Conservation (phyloP, 495 filamentous ascomycete species). For the Bryoglossum gracile region DNA sequence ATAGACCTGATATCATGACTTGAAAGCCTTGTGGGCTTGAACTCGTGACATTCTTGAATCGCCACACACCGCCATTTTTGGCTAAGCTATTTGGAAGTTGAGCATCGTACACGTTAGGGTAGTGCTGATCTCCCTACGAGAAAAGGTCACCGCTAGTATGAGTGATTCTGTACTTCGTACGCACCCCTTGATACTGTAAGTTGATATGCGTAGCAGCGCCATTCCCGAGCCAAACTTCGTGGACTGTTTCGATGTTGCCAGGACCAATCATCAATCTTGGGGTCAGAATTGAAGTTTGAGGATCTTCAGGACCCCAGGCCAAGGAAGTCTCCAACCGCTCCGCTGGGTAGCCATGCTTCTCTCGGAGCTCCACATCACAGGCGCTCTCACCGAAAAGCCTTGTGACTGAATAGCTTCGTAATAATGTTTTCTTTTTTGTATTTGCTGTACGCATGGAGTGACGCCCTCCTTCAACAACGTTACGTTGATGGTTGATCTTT, state of each 20-base stretch:
- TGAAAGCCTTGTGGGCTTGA: not conserved
- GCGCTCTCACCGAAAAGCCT: not conserved
- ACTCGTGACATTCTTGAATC: not conserved
- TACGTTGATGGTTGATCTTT: not conserved
- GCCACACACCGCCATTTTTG: not conserved
- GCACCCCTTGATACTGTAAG: no score
- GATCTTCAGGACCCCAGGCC: no score
- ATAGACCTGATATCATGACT: not conserved
- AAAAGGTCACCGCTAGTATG: no score
- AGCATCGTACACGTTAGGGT: no score
- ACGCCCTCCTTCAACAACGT: not conserved
- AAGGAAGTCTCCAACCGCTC: constrained; percentile 2
- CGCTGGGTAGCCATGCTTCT: not conserved
- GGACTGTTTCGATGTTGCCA: not conserved
- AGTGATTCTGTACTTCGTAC: no score
- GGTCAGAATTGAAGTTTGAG: no score
- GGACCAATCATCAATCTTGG: constrained; percentile 9
- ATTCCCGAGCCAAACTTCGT: not conserved
- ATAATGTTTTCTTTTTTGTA: no score
- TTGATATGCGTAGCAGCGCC: no score
- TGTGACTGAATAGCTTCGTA: no score
- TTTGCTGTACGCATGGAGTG: no score
- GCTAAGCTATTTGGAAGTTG: no score
- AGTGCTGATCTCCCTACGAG: no score
- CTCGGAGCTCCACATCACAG: constrained; percentile 1